Base-by-base conservation (phyloP, 495 filamentous ascomycete genomes). In the Penicillium lividum region DNA sequence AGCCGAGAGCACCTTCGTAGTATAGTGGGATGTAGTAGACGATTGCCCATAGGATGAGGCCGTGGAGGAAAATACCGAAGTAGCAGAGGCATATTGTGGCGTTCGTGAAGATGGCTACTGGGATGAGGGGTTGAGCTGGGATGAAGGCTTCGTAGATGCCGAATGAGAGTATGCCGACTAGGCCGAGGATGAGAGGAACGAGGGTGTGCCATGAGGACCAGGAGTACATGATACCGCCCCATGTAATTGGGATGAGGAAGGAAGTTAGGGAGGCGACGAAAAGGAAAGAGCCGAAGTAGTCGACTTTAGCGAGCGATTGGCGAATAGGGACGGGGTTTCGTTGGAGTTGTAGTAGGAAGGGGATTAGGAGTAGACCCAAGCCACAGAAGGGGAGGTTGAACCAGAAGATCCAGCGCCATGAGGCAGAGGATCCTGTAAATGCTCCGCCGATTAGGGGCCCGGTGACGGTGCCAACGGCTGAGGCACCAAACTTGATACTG, bases 231-330 rank as follows among this genome's bases (percentile, higher is more conserved):
- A 74, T 68, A 5, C 83, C 83, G 7, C 77, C 84, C 84, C 83
- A 85, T 0, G 79, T 82, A 15, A 86, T 70, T 0, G 80, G 80
- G 3, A 86, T 75, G 4, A 86, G 68, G 47, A 85, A 81, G 7
- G 51, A 42, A 9, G 36, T 36, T 7, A 54, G 27, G 1, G 36
- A 73, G 0, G 51, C 34, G 87, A 81, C 27, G 38, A 38, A 54
- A 11, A 54, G n/a, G 86, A 58, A 3, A 77, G 77, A 3, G 86
- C 77, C 77, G 18, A 74, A 46, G 70, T 73, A 80, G 58, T 78
- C 64, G 0, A 69, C 42, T 7, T 52, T 22, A 15, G 29, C 34
- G 5, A 77, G 33, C 66, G 63, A 40, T 62, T 66, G 8, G 59
- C 8, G 66, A 72, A 54, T 75, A 25, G 36, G 18, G 25, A 27